A percentile compares a stretch with the other conserved stretches of the same genome.
Evolutionary conservation across 495 filamentous ascomycete species (phyloP).

Genomic region (Tuber umbilicatum): DNA sequence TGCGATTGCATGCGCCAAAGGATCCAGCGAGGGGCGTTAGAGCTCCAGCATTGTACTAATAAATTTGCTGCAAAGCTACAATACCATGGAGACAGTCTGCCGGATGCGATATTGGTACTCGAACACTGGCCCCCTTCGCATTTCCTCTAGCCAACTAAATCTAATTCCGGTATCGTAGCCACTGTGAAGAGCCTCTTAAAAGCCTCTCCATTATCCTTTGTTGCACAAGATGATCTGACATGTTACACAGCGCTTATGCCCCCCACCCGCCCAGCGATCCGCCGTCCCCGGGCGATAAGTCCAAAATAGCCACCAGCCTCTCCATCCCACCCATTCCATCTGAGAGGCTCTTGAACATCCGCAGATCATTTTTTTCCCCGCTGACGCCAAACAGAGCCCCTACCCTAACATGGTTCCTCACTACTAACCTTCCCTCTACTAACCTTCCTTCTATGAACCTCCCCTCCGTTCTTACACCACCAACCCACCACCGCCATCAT

Average conservation of each 20-base stretch:
- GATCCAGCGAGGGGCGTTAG: too few species aligned
- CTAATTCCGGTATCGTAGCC: background rate
- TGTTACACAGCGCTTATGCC: background rate
- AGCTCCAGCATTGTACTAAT: background rate
- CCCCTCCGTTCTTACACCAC: background rate
- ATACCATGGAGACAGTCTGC: background rate
- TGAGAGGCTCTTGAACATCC: background rate
- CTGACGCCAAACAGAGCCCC: background rate
- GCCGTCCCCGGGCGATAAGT: background rate
- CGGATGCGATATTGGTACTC: background rate
- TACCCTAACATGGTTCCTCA: background rate
- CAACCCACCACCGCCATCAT: conserved; percentile 45
- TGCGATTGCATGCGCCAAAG: background rate
- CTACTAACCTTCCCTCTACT: background rate
- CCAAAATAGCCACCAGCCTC: background rate
- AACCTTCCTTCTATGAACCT: background rate
- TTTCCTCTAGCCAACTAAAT: background rate
- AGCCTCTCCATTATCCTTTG: background rate
- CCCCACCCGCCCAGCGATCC: background rate
- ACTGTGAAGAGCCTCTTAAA: background rate
- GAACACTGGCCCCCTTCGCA: too few species aligned
- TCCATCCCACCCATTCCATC: background rate
- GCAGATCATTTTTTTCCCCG: background rate
- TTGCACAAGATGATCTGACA: background rate
- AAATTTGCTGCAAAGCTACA: background rate